Evolutionary conservation across 2,329 filamentous ascomycete species (phyloP).

Genomic region (Nigrospora sphaerica): DNA sequence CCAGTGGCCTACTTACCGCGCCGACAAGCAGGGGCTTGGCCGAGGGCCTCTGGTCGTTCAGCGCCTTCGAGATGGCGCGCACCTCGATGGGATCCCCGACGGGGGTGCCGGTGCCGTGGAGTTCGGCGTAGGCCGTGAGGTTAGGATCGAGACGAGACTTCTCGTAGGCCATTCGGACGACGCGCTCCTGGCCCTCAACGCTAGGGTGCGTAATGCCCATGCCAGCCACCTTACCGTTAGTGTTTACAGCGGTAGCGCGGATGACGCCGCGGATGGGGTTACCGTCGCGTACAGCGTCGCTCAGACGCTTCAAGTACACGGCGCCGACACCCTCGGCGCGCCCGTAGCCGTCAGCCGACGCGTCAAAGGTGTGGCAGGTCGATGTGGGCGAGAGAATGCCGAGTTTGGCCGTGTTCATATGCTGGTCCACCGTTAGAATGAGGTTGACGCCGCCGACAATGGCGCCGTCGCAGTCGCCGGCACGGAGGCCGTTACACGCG

Average conservation of each 20-base stretch:
- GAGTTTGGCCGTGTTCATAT: slow-evolving; percentile 20
- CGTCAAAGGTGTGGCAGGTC: slow-evolving; percentile 20
- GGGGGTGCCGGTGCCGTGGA: slow-evolving; percentile 14
- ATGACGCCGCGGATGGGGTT: slow-evolving; percentile 17
- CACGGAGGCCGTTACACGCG: slow-evolving; percentile 17
- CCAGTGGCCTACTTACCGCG: too few relatives aligned
- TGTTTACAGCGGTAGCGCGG: slow-evolving; percentile 13
- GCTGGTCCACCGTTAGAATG: slow-evolving; percentile 20
- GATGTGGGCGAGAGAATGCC: slow-evolving; percentile 25
- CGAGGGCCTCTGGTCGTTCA: background rate
- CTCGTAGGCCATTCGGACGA: slow-evolving; percentile 10
- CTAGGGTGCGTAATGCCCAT: slow-evolving; percentile 17
- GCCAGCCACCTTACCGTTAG: slow-evolving; percentile 12
- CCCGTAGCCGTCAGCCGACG: slow-evolving; percentile 18
- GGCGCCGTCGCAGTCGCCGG: slow-evolving; percentile 22
- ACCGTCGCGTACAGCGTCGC: slow-evolving; percentile 11
- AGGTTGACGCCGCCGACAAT: slow-evolving; percentile 28
- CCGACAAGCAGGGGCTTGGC: background rate
- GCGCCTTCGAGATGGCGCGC: background rate
- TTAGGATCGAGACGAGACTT: slow-evolving; percentile 4
- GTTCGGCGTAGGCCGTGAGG: slow-evolving; percentile 14
- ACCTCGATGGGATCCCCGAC: slow-evolving; percentile 14
- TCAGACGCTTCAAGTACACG: slow-evolving; percentile 10
- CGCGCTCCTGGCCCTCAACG: slow-evolving; percentile 8
- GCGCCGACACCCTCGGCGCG: slow-evolving; percentile 13